These are phyloP conservation scores for Noccaea bulbosa DNA, from an alignment of 345 rosid species.

Conservation along the genomic window DNA sequence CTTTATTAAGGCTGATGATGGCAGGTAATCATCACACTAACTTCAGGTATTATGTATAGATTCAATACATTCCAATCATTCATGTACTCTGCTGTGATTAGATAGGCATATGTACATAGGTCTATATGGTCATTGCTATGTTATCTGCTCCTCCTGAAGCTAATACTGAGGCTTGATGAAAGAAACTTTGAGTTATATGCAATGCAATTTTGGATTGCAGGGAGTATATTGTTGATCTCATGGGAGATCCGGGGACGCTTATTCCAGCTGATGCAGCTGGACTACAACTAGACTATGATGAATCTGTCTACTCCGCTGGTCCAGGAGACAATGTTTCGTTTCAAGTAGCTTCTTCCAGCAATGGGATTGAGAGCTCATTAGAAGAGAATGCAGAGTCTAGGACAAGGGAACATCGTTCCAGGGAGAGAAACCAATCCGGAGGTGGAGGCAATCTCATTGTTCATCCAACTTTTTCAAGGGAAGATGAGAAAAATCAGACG, in stretches of 20 bases:
- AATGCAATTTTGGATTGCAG: slow-evolving; percentile 48
- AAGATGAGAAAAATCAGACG: slow-evolving; percentile 18
- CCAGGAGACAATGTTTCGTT: slow-evolving; percentile 60
- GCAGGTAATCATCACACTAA: slow-evolving; percentile 63
- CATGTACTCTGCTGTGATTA: background rate
- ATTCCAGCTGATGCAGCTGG: slow-evolving; percentile 89
- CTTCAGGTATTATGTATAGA: slow-evolving; percentile 29
- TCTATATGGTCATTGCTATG: slow-evolving; percentile 7
- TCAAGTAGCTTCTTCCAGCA: slow-evolving; percentile 66
- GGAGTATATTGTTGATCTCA: slow-evolving; percentile 96
- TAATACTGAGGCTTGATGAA: background rate
- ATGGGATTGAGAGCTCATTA: slow-evolving; percentile 59
- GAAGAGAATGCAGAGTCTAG: slow-evolving; percentile 63
- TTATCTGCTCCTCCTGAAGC: background rate
- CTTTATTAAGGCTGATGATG: slow-evolving; percentile 85
- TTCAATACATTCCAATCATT: background rate
- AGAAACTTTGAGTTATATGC: slow-evolving; percentile 12
- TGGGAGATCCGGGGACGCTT: slow-evolving; percentile 97
- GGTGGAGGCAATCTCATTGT: slow-evolving; percentile 46
- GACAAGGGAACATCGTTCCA: slow-evolving; percentile 51
- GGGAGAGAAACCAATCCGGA: slow-evolving; percentile 48
- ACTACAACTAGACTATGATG: slow-evolving; percentile 63
- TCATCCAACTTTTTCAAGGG: slow-evolving; percentile 33
- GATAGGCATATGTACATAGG: background rate
- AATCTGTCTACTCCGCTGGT: slow-evolving; percentile 58